These are phyloP conservation scores for Craspedostauros australis DNA, from an alignment of 108 stramenopile species.

Conservation along the genomic window DNA sequence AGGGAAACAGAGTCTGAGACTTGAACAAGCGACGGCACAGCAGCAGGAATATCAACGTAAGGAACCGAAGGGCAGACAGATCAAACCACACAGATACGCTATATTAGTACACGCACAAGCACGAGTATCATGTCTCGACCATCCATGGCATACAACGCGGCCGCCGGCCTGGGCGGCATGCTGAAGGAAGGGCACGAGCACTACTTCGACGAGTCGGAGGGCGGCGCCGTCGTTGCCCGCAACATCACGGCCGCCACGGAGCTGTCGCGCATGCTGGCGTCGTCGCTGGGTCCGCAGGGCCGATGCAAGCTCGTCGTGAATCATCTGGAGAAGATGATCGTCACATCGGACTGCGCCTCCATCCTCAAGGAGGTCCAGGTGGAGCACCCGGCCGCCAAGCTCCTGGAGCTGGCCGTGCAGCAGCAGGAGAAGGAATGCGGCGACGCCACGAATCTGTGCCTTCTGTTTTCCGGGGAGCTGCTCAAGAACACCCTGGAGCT, in stretches of 20 bases:
- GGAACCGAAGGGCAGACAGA: too few relatives aligned
- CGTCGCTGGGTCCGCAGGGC: constrained; percentile 96
- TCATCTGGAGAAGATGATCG: constrained; percentile 97
- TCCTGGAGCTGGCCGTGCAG: constrained; percentile 87
- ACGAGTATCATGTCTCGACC: constrained; percentile 29
- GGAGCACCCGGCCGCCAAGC: constrained; percentile 97
- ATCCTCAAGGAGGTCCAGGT: constrained; percentile 95
- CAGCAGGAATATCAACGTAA: too few relatives aligned
- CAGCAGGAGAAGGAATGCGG: constrained; percentile 95
- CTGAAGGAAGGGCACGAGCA: constrained; percentile 80
- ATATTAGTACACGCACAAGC: too few relatives aligned
- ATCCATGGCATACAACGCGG: constrained; percentile 83
- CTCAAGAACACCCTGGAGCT: constrained; percentile 84
- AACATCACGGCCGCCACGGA: constrained; percentile 96
- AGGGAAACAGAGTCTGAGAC: too few relatives aligned
- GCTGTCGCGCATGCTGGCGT: constrained; percentile 86
- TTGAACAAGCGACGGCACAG: too few relatives aligned
- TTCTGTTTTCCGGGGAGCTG: constrained; percentile 91
- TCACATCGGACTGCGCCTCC: constrained; percentile 94
- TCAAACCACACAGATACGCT: too few relatives aligned
- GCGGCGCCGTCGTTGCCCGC: constrained; percentile 50
- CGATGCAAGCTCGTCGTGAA: constrained; percentile 98
- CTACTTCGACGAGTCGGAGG: constrained; percentile 48
- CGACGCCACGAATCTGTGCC: constrained; percentile 92
- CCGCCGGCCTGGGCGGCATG: constrained; percentile 83